phyloP scores from a whole-genome alignment of 345 rosid genomes.

The Salix koriyanagi region DNA sequence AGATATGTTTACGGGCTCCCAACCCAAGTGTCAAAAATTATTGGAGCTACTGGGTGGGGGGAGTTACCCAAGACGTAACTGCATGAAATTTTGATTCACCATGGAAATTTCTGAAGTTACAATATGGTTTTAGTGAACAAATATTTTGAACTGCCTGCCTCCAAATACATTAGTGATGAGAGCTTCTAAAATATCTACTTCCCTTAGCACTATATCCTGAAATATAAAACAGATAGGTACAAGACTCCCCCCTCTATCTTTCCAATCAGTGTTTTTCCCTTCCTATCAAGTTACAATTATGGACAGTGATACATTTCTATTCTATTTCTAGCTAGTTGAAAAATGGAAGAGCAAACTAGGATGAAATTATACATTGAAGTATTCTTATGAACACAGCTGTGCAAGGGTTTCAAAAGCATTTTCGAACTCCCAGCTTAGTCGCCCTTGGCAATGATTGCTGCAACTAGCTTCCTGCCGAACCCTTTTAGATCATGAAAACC shows the following conservation, averaged over 20 bases:
- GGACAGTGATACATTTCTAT: slow-evolving; percentile 45
- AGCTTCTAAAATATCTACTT: slow-evolving; percentile 14
- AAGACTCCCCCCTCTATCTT: slow-evolving; percentile 11
- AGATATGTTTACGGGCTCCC: background rate
- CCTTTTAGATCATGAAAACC: background rate
- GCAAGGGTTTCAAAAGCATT: background rate
- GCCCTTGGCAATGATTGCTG: background rate
- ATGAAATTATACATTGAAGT: slow-evolving; percentile 23
- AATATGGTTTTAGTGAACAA: background rate
- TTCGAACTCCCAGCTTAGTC: background rate
- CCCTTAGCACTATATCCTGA: slow-evolving; percentile 9
- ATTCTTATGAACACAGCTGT: slow-evolving; percentile 4
- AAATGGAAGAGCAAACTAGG: slow-evolving; percentile 26
- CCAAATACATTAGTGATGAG: background rate
- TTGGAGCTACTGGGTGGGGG: background rate
- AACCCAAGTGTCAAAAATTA: background rate
- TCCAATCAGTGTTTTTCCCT: slow-evolving; percentile 33
- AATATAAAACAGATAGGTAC: slow-evolving; percentile 9
- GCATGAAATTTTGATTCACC: too few species aligned
- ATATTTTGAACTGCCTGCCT: background rate
- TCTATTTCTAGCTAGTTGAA: slow-evolving; percentile 26
- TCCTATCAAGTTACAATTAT: slow-evolving; percentile 40
- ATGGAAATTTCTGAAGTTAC: background rate
- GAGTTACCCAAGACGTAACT: background rate
- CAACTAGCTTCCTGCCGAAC: background rate